These are phyloP conservation scores for Chimonanthus salicifolius DNA, from an alignment of 164 flowering plant genomes.

Conservation along the genomic window DNA sequence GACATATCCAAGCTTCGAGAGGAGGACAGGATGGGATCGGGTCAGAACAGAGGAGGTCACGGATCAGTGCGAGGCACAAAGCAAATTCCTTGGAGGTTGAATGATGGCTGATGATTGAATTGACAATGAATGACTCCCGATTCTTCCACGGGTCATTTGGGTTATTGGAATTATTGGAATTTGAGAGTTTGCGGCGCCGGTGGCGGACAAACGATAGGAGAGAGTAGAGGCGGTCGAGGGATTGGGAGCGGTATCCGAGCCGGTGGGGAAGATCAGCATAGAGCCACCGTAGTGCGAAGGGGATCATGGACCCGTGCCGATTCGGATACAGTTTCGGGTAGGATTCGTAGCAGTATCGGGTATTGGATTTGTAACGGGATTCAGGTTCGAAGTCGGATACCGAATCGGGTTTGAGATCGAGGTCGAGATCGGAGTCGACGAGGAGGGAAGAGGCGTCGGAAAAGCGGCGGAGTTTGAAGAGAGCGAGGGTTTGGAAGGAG, in stretches of 20 bases:
- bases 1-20: conserved; percentile 74
- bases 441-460: conserved; percentile 36
- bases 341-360: conserved; percentile 47
- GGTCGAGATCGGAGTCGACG: conserved; percentile 36
- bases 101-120: conserved; percentile 53
- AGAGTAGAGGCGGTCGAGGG: conserved; percentile 64
- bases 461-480: conserved; percentile 71
- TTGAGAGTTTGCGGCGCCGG: conserved; percentile 18
- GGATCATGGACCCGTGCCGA: conserved; percentile 71
- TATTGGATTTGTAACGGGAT: conserved; percentile 1
- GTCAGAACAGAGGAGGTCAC: conserved; percentile 18
- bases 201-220: conserved; percentile 48
- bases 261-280: conserved; percentile 56
- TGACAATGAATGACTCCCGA: conserved; percentile 53
- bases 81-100: conserved; percentile 54
- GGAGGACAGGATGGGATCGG: conserved; percentile 35
- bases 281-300: conserved; percentile 80
- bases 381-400: conserved; percentile 43
- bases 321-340: conserved; percentile 56
- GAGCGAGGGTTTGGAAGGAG: conserved; percentile 57
- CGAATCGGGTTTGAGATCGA: conserved; percentile 48
- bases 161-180: not conserved
- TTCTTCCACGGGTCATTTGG: conserved; percentile 45
- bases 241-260: conserved; percentile 41
- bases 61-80: conserved; percentile 55